A percentile compares a stretch with the other conserved stretches of the same genome.
phyloP scores from a whole-genome alignment of 176 grass and related monocot genomes.

The Leersia perrieri region DNA sequence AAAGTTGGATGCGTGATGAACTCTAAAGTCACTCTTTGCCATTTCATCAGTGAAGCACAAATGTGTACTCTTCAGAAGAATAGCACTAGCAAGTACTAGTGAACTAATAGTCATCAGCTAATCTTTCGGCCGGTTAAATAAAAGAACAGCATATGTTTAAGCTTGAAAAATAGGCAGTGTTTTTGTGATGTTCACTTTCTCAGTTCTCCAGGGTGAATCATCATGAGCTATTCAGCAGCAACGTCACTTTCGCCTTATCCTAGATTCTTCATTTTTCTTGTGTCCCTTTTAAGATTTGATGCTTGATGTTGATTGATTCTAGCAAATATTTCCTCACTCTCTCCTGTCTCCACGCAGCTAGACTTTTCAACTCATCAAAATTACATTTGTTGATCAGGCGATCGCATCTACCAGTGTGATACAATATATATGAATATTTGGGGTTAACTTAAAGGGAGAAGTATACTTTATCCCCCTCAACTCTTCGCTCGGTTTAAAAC shows the following conservation, averaged over 20 bases:
- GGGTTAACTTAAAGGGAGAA: no score
- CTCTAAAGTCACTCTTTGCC: neutral
- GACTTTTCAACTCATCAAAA: neutral
- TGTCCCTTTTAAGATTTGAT: neutral
- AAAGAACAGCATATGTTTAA: neutral
- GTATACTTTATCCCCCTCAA: no score
- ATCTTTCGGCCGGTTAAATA: neutral
- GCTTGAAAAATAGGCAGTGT: no score
- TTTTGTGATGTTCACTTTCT: slow-evolving; percentile 23
- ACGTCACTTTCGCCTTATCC: slow-evolving; percentile 26
- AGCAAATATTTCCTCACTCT: neutral
- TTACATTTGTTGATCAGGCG: no score
- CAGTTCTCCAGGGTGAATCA: slow-evolving; percentile 33
- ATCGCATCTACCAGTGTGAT: no score
- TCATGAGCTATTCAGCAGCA: neutral
- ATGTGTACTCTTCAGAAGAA: neutral
- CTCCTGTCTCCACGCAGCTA: neutral
- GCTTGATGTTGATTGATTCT: neutral
- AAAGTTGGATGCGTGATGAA: neutral
- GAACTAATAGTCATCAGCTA: no score
- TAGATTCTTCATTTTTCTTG: neutral
- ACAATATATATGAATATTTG: no score
- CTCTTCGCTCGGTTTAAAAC: no score
- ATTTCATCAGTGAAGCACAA: neutral
- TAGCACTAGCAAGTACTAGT: no score